Percentiles rank a stretch among this genome's conserved stretches.
phyloP scores from a whole-genome alignment of 2,329 filamentous ascomycete genomes.

The Apiospora kogelbergensis region DNA sequence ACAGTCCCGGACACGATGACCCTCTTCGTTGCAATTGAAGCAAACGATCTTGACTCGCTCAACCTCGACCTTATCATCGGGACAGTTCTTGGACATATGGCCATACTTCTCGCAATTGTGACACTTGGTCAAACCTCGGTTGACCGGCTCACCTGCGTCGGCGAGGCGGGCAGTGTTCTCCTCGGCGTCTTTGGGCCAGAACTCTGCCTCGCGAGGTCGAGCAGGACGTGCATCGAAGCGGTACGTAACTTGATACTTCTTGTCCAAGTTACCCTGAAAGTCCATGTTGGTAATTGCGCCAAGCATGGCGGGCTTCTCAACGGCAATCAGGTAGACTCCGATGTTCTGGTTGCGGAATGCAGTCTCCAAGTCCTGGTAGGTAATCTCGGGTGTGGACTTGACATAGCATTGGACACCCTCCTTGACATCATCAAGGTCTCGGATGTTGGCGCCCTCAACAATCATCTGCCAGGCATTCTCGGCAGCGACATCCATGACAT shows the following conservation, averaged over 20 bases:
- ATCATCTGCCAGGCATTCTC: constrained; percentile 62
- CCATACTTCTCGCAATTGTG: constrained; percentile 64
- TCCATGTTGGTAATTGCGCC: constrained; percentile 69
- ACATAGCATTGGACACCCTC: constrained; percentile 59
- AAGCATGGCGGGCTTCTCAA: constrained; percentile 55
- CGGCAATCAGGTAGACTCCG: constrained; percentile 60
- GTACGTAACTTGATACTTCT: constrained; percentile 64
- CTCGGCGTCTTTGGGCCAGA: constrained; percentile 58
- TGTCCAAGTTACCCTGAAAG: constrained; percentile 65
- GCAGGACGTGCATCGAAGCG: constrained; percentile 58
- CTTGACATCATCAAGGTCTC: constrained; percentile 64
- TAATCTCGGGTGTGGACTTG: constrained; percentile 58
- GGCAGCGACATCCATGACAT: constrained; percentile 46
- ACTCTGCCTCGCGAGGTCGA: constrained; percentile 57
- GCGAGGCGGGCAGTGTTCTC: constrained; percentile 65
- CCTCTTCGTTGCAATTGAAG: constrained; percentile 62
- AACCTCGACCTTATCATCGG: constrained; percentile 54
- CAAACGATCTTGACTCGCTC: constrained; percentile 54
- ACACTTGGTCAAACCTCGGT: constrained; percentile 60
- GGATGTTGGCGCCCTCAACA: constrained; percentile 47
- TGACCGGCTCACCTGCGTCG: constrained; percentile 64
- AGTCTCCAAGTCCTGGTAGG: constrained; percentile 60
- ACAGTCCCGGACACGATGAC: constrained; percentile 72
- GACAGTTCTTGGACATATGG: constrained; percentile 61
- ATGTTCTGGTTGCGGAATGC: constrained; percentile 56